These are phyloP conservation scores for Camelina hispida DNA, from an alignment of 345 rosid species.

Conservation along the genomic window DNA sequence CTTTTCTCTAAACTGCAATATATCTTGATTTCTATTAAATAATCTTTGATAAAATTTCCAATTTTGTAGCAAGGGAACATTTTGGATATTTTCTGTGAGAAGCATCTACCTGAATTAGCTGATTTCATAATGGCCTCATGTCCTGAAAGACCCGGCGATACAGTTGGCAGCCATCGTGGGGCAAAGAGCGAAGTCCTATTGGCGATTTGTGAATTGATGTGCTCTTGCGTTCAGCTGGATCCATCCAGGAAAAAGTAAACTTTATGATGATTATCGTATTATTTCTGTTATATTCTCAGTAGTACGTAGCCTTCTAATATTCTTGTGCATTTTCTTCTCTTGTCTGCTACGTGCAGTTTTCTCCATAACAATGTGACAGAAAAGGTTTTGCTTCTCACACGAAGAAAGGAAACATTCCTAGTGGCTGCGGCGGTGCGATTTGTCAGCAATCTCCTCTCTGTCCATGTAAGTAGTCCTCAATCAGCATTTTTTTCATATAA, in stretches of 20 bases:
- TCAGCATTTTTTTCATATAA: slow-evolving; percentile 1
- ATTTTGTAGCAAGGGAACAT: slow-evolving; percentile 69
- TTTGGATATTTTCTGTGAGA: slow-evolving; percentile 79
- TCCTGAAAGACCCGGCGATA: slow-evolving; percentile 51
- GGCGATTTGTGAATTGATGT: slow-evolving; percentile 84
- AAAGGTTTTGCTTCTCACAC: slow-evolving; percentile 72
- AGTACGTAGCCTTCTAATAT: slow-evolving; percentile 21
- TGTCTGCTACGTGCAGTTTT: slow-evolving; percentile 73
- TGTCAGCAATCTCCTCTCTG: slow-evolving; percentile 78
- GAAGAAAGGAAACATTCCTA: slow-evolving; percentile 78
- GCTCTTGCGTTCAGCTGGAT: slow-evolving; percentile 78
- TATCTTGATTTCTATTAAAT: background rate
- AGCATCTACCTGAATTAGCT: slow-evolving; percentile 78
- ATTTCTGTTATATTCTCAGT: slow-evolving; percentile 5
- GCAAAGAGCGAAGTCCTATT: slow-evolving; percentile 73
- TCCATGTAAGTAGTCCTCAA: slow-evolving; percentile 58
- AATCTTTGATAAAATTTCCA: slow-evolving; percentile 4
- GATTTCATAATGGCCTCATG: slow-evolving; percentile 80
- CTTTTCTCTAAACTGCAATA: slow-evolving; percentile 21
- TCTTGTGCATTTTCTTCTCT: slow-evolving; percentile 30
- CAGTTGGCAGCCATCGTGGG: slow-evolving; percentile 52
- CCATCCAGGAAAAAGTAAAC: slow-evolving; percentile 79
- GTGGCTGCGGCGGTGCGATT: slow-evolving; percentile 87
- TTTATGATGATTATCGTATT: slow-evolving; percentile 28
- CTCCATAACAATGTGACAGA: slow-evolving; percentile 68